Base-by-base conservation (phyloP, 371 early-diverging fungal genomes). In the Mortierella polycephala region DNA sequence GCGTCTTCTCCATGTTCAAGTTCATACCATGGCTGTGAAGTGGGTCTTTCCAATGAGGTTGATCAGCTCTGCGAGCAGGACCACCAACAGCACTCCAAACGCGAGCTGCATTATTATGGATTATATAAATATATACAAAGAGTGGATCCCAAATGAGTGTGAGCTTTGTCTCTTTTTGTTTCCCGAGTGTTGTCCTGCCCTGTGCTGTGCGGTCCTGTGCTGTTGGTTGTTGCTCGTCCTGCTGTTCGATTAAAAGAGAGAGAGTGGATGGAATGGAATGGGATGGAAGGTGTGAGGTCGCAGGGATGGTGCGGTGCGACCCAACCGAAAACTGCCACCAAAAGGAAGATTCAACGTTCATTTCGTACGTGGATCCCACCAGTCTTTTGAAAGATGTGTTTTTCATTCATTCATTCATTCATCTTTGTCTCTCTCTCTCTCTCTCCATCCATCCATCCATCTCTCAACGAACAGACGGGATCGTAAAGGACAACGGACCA, bases 11-110 rank as follows among this genome's bases (percentile, higher is more conserved):
- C 4, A 30, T 30, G 4, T 1, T 30, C 30, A 23, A 63, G 57
- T 37, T n/a, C 30, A 69, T 84, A 88, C 89, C 67, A 82, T 53
- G 46, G 84, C 75, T 49, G 89, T 85, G 59, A 87, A 75, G 64
- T 87, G 85, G 37, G 86, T 82, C 67, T 87, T 87, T 0, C 89
- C 89, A 41, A 88, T 73, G 51, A 85, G 84, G 51, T 84, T 69
- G 53, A 89, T 84, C 58, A 86, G 82, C 80, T 89, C 89, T 62
- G 89, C 83, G 42, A 85, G 71, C 57, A 88, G 65, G 49, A 87
- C 89, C 57, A 87, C 80, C 66, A 88, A 55, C 44, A 89, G 83
- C 53, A 89, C 83, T 52, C 80, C 76, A 23, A 86, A 73, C 23
- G 86, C 82, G 55, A 88, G 79, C 65, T 85, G 86, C 87, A 87